Conservation (phyloP, 2,329 filamentous ascomycete genomes). For the Fusarium sambucinum region DNA sequence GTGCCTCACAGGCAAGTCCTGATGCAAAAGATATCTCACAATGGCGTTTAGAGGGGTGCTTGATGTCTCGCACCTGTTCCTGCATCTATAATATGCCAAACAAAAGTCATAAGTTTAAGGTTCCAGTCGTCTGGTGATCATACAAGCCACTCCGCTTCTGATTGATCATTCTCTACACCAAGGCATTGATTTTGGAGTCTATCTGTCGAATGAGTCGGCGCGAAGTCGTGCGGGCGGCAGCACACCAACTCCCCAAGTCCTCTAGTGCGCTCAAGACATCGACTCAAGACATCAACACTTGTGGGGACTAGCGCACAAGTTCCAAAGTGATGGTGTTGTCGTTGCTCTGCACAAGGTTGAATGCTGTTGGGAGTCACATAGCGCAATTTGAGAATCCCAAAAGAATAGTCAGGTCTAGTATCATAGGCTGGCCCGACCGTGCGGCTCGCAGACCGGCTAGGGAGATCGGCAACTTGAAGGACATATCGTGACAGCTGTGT, state of each 20-base stretch:
- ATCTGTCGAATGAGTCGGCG: conserved; percentile 14
- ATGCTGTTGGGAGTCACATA: conserved; percentile 35
- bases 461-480: conserved; percentile 36
- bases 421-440: conserved; percentile 43
- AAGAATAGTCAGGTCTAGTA: conserved; percentile 38
- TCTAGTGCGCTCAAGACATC: conserved; percentile 11
- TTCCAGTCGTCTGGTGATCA: conserved; percentile 36
- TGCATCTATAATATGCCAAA: conserved; percentile 36
- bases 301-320: conserved; percentile 28
- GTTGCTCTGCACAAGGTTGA: conserved; percentile 37
- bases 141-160: conserved; percentile 16
- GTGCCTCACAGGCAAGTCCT: neutral
- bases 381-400: conserved; percentile 28
- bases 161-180: conserved; percentile 20
- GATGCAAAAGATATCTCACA: conserved; percentile 6
- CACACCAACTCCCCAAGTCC: conserved; percentile 27
- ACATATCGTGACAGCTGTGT: conserved; percentile 22
- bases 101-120: conserved; percentile 25
- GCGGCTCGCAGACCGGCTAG: conserved; percentile 32
- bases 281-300: conserved; percentile 16
- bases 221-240: conserved; percentile 20
- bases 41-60: conserved; percentile 25
- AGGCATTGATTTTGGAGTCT: neutral
- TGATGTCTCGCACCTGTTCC: conserved; percentile 29
- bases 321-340: conserved; percentile 21